Conservation (phyloP, 805 yeast species). For the Ogataea pilisensis region DNA sequence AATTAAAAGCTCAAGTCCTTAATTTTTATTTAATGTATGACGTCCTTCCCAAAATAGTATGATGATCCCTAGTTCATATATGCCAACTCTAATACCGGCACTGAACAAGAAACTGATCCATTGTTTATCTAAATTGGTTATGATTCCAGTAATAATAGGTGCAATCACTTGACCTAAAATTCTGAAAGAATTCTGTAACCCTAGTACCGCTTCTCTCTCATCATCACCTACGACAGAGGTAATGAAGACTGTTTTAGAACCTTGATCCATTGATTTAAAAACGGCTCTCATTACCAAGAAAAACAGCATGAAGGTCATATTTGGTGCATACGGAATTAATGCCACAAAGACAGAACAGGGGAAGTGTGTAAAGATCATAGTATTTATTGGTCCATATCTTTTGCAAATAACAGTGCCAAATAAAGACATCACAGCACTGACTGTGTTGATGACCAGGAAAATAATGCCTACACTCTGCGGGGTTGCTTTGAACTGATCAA, state of each 20-base stretch:
- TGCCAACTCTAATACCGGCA: slow-evolving; percentile 34
- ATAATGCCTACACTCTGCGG: slow-evolving; percentile 37
- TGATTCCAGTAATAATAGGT: slow-evolving; percentile 38
- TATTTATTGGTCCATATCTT: slow-evolving; percentile 39
- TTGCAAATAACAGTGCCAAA: slow-evolving; percentile 41
- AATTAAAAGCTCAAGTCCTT: too few species aligned
- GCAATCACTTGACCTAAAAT: slow-evolving; percentile 40
- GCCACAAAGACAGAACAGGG: slow-evolving; percentile 39
- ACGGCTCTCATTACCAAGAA: slow-evolving; percentile 34
- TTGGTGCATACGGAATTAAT: slow-evolving; percentile 36
- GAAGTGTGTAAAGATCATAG: slow-evolving; percentile 43
- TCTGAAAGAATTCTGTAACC: slow-evolving; percentile 41
- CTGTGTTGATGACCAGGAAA: slow-evolving; percentile 36
- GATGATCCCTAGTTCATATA: slow-evolving; percentile 39
- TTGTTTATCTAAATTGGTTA: slow-evolving; percentile 34
- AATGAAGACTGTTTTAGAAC: slow-evolving; percentile 45
- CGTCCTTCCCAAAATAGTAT: slow-evolving; percentile 28
- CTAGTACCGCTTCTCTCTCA: slow-evolving; percentile 41
- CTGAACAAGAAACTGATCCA: slow-evolving; percentile 41
- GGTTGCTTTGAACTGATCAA: slow-evolving; percentile 32
- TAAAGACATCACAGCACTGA: slow-evolving; percentile 38
- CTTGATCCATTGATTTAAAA: slow-evolving; percentile 44
- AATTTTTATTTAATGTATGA: slow-evolving; percentile 5
- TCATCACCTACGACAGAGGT: slow-evolving; percentile 37
- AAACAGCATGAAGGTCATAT: slow-evolving; percentile 30